A percentile compares a stretch with the other conserved stretches of the same genome.
phyloP scores from a whole-genome alignment of 192 early-diverging fungal genomes.

The Coemansia sp. region DNA sequence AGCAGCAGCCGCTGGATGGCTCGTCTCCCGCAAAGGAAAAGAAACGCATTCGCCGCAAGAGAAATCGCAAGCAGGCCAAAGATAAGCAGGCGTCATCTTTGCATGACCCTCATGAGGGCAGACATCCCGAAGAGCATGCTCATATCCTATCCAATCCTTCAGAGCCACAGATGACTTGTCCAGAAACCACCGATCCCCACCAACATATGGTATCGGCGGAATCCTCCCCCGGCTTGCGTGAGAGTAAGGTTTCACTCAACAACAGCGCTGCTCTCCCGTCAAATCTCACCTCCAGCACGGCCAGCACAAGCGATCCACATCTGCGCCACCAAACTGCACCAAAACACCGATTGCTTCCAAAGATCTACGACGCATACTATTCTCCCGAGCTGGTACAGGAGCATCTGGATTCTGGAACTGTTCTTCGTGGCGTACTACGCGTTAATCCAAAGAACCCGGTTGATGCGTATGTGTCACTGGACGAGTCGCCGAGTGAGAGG shows the following conservation, averaged over 20 bases:
- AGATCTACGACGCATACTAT: constrained; percentile 29
- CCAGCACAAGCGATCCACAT: not conserved
- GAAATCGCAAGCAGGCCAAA: not conserved
- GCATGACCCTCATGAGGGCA: not conserved
- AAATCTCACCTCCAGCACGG: not conserved
- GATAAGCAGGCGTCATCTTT: not conserved
- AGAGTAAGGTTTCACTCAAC: no score
- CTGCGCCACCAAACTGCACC: not conserved
- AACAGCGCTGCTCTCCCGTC: no score
- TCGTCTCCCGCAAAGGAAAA: not conserved
- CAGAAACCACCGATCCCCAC: no score
- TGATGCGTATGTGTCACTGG: constrained; percentile 86
- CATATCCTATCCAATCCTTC: no score
- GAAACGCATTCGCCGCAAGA: not conserved
- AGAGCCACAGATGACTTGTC: no score
- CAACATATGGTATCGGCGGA: no score
- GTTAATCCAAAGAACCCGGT: constrained; percentile 82
- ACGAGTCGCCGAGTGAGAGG: constrained; percentile 51
- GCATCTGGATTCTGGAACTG: constrained; percentile 31
- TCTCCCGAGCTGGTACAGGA: constrained; percentile 11
- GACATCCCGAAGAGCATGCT: no score
- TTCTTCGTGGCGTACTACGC: constrained; percentile 76
- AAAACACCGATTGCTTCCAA: constrained; percentile 2
- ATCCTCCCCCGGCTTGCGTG: no score
- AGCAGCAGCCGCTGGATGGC: not conserved